Evolutionary conservation across 305 asterid species (phyloP).

Genomic region (Rubia peregrina): DNA sequence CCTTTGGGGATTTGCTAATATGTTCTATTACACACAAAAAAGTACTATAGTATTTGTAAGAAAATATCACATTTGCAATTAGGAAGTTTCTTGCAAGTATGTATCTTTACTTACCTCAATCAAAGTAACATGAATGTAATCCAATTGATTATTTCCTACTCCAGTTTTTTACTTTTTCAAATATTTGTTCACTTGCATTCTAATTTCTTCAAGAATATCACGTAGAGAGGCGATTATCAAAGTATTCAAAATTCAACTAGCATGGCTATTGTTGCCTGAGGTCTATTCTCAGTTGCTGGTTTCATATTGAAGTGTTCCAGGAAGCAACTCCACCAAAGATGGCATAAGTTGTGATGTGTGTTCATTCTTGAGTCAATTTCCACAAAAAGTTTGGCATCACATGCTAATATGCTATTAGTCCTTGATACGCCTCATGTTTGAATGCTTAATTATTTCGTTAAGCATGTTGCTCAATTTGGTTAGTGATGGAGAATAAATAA

Average conservation of each 20-base stretch:
- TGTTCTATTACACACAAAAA: too few species aligned
- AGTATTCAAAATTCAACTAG: constrained; percentile 52
- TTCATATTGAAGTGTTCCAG: constrained; percentile 53
- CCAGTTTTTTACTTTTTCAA: background rate
- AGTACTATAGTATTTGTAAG: too few species aligned
- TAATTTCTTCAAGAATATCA: constrained; percentile 1
- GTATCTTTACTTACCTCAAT: too few species aligned
- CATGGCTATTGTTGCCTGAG: constrained; percentile 40
- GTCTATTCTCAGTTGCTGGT: constrained; percentile 58
- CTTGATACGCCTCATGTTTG: background rate
- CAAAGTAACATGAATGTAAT: too few species aligned
- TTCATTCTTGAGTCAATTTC: background rate
- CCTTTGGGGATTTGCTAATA: too few species aligned
- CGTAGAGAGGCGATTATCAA: constrained; percentile 54
- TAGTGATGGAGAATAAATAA: background rate
- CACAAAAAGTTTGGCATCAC: background rate
- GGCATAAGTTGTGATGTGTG: constrained; percentile 44
- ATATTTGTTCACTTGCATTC: background rate
- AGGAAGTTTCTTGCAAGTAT: too few species aligned
- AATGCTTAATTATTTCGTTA: background rate
- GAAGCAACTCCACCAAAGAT: constrained; percentile 49
- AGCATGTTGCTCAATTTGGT: background rate
- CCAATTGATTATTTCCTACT: background rate
- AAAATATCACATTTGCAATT: too few species aligned
- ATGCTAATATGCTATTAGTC: background rate